Evolutionary conservation across 352 stramenopile species (phyloP).

Genomic region (Phytophthora fragariaefolia): DNA sequence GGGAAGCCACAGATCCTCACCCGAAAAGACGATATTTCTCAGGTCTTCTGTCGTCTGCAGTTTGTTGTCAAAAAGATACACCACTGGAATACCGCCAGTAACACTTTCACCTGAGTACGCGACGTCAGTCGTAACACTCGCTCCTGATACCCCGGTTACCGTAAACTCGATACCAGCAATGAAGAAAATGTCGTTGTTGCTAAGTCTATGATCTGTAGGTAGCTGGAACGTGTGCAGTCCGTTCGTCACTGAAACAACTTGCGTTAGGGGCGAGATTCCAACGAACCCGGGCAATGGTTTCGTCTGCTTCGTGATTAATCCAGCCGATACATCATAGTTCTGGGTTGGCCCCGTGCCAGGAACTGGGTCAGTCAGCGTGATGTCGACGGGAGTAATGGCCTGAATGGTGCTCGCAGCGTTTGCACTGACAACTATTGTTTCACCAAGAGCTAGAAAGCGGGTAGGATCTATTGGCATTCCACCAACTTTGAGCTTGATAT

Average conservation of each 20-base stretch:
- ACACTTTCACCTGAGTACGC: constrained; percentile 47
- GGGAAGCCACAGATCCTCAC: constrained; percentile 67
- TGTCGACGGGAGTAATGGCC: constrained; percentile 47
- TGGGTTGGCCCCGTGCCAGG: constrained; percentile 21
- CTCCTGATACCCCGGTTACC: constrained; percentile 28
- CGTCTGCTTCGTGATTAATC: constrained; percentile 60
- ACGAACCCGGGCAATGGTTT: constrained; percentile 57
- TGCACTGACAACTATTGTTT: constrained; percentile 50
- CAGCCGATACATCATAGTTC: constrained; percentile 41
- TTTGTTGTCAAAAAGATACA: constrained; percentile 70
- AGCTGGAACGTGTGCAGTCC: constrained; percentile 45
- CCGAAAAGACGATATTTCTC: constrained; percentile 32
- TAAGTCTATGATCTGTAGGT: constrained; percentile 49
- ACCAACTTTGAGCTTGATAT: constrained; percentile 45
- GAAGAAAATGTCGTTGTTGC: constrained; percentile 40
- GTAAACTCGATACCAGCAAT: constrained; percentile 50
- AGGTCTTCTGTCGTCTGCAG: constrained; percentile 70
- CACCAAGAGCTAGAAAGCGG: constrained; percentile 64
- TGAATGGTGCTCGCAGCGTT: constrained; percentile 45
- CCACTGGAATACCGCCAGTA: constrained; percentile 29
- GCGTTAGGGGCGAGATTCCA: constrained; percentile 50
- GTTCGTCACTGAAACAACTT: constrained; percentile 52
- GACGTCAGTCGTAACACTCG: constrained; percentile 42
- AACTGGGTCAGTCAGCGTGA: constrained; percentile 43
- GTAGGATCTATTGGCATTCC: constrained; percentile 61